Base-by-base conservation (phyloP, 208 protist species). In the Phytomonas sp. region DNA sequence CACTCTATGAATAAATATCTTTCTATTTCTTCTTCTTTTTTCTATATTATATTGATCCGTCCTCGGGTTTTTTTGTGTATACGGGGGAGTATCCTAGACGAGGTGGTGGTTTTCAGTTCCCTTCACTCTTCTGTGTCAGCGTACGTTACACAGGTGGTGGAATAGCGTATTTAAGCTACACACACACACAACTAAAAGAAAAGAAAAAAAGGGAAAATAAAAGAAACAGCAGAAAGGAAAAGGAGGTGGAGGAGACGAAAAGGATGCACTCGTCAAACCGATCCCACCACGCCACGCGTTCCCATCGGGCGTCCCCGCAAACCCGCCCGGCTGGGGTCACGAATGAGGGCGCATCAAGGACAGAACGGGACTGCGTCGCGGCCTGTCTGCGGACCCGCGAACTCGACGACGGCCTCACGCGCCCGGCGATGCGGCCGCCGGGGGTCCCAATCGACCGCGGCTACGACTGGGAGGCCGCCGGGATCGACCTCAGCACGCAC, bases 401-500 rank as follows among this genome's bases (percentile, higher is more conserved):
- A 3, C 34, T 8, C 34, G 8, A 37, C 5, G 34, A 37, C 34
- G 34, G 5, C 34, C 34, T 37, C 30, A 74, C 77, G 14, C 76
- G 78, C 67, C 69, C 72, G 8, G 71, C 84, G 36, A 63, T 95
- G 65, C 34, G 77, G 70, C 31, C 85, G 82, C 64, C 76, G 77
- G 14, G 88, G 10, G 84, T 49, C 64, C 81, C 85, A 66, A 76
- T 75, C 33, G 75, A 84, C 30, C 82, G 88, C 42, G 76, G 79
- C 63, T 95, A 94, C 74, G 76, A 95, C 76, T 95, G 91, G 88
- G 82, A 88, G 16, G 60, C 49, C 23, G 52, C 69, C 6, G 87
- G 85, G 42, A 89, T 95, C 66, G 84, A 95, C 76, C 83, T 86
- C 4, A 83, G 79, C 29, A 72, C 86, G 67, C 73, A 87, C 69